Conservation (phyloP, 305 asterid species). For the Petunia hybrid region DNA sequence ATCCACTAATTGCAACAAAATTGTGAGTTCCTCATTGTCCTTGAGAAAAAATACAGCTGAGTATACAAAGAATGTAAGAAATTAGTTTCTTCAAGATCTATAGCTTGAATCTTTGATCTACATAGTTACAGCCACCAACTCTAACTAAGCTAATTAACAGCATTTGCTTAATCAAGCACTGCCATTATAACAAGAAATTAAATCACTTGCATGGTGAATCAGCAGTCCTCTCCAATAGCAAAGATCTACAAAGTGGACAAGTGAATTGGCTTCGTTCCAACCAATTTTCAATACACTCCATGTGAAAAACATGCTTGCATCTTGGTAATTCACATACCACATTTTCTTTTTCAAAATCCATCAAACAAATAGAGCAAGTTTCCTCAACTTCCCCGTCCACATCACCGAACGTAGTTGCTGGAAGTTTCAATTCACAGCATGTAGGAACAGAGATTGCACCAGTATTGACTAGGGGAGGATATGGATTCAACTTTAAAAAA, state of each 20-base stretch:
- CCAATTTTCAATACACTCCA: conserved; percentile 65
- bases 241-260: conserved; percentile 70
- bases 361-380: conserved; percentile 59
- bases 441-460: not conserved
- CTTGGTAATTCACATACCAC: conserved; percentile 53
- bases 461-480: not conserved
- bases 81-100: not conserved
- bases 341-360: conserved; percentile 54
- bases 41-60: not conserved
- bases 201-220: not conserved
- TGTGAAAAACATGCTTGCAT: conserved; percentile 66
- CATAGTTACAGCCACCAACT: too few relatives aligned
- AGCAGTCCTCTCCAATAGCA: conserved; percentile 5
- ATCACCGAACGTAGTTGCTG: conserved; percentile 14
- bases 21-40: not conserved
- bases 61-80: not conserved
- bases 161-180: too few relatives aligned
- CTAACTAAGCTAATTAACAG: too few relatives aligned
- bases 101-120: not conserved
- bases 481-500: conserved; percentile 22
- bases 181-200: too few relatives aligned
- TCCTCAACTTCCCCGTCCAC: conserved; percentile 35
- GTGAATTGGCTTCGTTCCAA: conserved; percentile 59
- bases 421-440: conserved; percentile 20
- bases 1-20: too few relatives aligned